Evolutionary conservation across 805 yeast species (phyloP), one percentile per base, ranked within the genome.

Genomic region (Wilhelminamyces savonicus): DNA sequence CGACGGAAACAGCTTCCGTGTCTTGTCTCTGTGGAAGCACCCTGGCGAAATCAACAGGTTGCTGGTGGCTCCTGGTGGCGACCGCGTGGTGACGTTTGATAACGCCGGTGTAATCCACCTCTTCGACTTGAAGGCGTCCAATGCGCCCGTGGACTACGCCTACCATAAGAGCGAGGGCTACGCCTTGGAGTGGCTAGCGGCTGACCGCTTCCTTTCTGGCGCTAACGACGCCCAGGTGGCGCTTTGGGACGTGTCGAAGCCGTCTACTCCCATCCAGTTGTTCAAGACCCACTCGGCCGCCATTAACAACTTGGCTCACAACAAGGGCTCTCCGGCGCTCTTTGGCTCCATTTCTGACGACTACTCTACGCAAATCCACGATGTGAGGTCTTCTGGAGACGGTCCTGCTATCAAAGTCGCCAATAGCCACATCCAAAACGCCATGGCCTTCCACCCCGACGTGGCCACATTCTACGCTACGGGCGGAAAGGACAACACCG

Each of bases 321-420:
- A 71, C 41, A 26, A 18, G 22, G 48, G 51, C 12, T 56, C 21
- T 52, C 61, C 32, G 45, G 61, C 17, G 31, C 82, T 18, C 71
- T 40, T 84, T 42, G 90, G 78, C 1, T 76, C 90, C 3, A 87
- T 73, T 4, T 65, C 85, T 18, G 94, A 83, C 50, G 87, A 81
- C 46, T 62, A 61, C 28, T 52, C 76, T 1, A 56, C 82, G 14
- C 77, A 76, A 28, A 59, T 86, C 22, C 75, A 71, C 39, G 90
- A 82, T 46, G 55, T 66, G 13, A 66, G 86, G 44, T 35, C 44
- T 8, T 37, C 59, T 2, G 29, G 55, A 5, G 42, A 44, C 9
- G 40, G 36, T 5, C 72, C 78, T 3, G 64, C 69, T 4, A 62
- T 77, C 32, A 58, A 59, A 17, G 53, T 71, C 15, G 51, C 63